Evolutionary conservation across 2,329 filamentous ascomycete species (phyloP), one percentile per base, ranked within the genome.

Genomic region (Pestalotiopsis sp.): DNA sequence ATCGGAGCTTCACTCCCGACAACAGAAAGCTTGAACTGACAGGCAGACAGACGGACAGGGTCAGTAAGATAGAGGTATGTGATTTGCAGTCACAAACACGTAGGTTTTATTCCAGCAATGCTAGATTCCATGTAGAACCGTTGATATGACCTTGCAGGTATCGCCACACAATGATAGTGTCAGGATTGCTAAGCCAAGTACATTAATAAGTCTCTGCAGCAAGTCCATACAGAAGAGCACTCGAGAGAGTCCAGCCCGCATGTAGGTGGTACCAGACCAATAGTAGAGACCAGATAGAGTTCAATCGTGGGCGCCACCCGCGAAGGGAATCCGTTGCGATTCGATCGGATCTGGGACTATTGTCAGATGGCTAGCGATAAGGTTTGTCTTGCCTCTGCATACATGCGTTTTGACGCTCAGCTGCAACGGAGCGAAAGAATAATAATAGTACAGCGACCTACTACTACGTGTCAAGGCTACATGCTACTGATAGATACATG

Each of bases 341-440:
- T 62, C 31, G 59, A 39, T 62, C 59, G 36, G 59, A 62, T 62
- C 59, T 62, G 59, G 59, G 27, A 36, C 59, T 38, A 62, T 39
- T 36, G 59, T 62, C n/a, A 36, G 27, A 62, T 62, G 59, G 31
- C 31, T 39, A 39, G 31, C 59, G 27, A 59, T 39, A 62, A 62
- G 31, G 59, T 62, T 62, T 52, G 45, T n/a, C 45, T 39, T 62
- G 59, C 31, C 27, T 39, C 59, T 36, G 27, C 27, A 39, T 62
- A 62, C 59, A 36, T 36, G 31, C 31, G 7, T 36, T 36, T 36
- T 36, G 59, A 20, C 59, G 36, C 59, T 59, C 57, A 27, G 27
- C 27, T 59, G 23, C 27, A 59, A 52, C 45, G 45, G 14, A n/a
- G 45, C 45, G n/a, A 36, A 36, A 36, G 31, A 52, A 52, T 52